Evolutionary conservation across 306 rosid genomes (phyloP), one percentile per base, ranked within the genome.

Genomic region (Delonix regia): DNA sequence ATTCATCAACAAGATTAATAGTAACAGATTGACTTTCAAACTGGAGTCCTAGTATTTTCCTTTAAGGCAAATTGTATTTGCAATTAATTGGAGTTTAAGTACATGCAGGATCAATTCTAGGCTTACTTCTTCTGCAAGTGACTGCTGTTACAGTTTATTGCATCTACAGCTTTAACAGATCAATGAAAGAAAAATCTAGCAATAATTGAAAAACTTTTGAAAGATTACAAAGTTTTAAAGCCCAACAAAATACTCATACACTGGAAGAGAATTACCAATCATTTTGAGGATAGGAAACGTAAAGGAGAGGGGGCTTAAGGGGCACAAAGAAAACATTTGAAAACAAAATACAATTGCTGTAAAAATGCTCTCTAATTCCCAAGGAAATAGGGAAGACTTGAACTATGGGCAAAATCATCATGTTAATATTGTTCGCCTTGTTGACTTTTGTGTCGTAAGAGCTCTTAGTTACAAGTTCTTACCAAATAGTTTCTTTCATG

Each of bases 251-350:
- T 88, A 83, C 24, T 56, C 91, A 1, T 88, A 85, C 4, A 42
- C 44, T 4, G 86, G 81, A 79, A 79, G 56, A 60, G 85, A 80
- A 87, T 87, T 30, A 85, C 88, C 24, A 66, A 74, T 12, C 56
- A 74, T 1, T 85, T 87, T 27, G 13, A 9, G 48, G 72, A 85
- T 27, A 84, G 73, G 73, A n/a, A n/a, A n/a, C n/a, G n/a, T n/a
- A 52, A 84, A 62, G 90, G 90, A 1, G 16, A 87, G 55, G 88
- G 86, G 55, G 78, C 86, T 19, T 82, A 76, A 62, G 90, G 86
- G 84, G 10, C 84, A 16, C 53, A 81, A 81, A 71, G 86, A 83
- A 65, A 60, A 30, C 11, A 64, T 84, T 57, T 87, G 83, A 0
- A 84, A 47, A 7, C 74, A 74, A 59, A 4, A 73, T 14, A 33